Base-by-base conservation (phyloP, 2,329 filamentous ascomycete genomes). In the Magnaporthiopsis poae region DNA sequence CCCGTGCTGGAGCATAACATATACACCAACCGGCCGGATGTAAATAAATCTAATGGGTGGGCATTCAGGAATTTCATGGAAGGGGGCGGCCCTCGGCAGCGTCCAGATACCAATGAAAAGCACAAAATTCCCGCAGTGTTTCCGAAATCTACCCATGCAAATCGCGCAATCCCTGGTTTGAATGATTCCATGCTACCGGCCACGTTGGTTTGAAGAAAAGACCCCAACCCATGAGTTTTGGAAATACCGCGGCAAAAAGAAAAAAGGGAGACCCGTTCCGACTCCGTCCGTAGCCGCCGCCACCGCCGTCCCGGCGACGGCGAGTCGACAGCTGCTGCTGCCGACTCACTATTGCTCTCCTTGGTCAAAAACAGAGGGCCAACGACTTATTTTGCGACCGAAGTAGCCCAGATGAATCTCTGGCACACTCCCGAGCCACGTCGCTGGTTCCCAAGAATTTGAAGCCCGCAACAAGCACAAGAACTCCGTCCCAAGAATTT, bases 141-240 rank as follows among this genome's bases (percentile, higher is more conserved):
- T 56, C 56, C 15, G 13, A 56, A 31, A 31, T 56, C 63, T 64
- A 64, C 63, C 65, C 68, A 67, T 70, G 69, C 69, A 66, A 64
- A 63, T 46, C 36, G 35, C 33, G 65, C 65, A 61, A 68, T 68
- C 68, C 67, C 68, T 63, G 65, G 33, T 65, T 63, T 66, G 64
- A 66, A 68, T 63, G 68, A 67, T 66, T 66, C 69, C 69, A 69
- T 69, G 68, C 66, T 69, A 70, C 68, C 69, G 63, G 62, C 64
- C 66, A 69, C 64, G 66, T 67, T 66, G 52, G 65, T 60, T 61
- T 67, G 63, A 60, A 68, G 29, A 61, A 68, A 67, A 65, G 67
- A 66, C 65, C 66, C 65, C 62, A 65, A 67, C 62, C 67, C 67
- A 66, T 67, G 65, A 63, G 56, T 67, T 67, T 67, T 60, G 56